Evolutionary conservation across 2,329 filamentous ascomycete species (phyloP).

Genomic region (Fusarium hainanense): DNA sequence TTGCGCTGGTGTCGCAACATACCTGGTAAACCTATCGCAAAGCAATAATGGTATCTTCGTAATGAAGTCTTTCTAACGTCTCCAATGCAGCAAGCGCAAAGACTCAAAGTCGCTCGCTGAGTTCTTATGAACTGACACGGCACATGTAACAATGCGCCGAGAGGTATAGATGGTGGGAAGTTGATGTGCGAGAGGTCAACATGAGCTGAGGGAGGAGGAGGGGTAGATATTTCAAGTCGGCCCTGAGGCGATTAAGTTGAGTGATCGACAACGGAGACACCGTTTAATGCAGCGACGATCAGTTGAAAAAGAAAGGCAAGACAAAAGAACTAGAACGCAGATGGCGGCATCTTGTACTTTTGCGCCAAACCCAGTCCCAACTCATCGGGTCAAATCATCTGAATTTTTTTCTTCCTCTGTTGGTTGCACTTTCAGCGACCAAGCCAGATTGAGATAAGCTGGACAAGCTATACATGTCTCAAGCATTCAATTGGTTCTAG

Average conservation of each 20-base stretch:
- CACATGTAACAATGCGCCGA: conserved; percentile 58
- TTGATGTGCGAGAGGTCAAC: conserved; percentile 33
- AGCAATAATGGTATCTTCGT: neutral
- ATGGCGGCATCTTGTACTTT: conserved; percentile 16
- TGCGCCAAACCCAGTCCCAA: conserved; percentile 10
- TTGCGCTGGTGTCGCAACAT: neutral
- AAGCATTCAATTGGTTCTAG: conserved; percentile 17
- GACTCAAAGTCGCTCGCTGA: conserved; percentile 72
- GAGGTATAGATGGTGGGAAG: conserved; percentile 26
- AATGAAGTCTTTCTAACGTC: conserved; percentile 66
- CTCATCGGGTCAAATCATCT: conserved; percentile 34
- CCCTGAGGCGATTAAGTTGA: conserved; percentile 29
- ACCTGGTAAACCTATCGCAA: conserved; percentile 31
- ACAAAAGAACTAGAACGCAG: neutral
- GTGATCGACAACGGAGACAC: conserved; percentile 26
- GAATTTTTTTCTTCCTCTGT: conserved; percentile 33
- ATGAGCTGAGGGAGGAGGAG: conserved; percentile 26
- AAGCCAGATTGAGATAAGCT: neutral
- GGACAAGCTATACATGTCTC: conserved; percentile 23
- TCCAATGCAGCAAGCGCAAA: conserved; percentile 71
- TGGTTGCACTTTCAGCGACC: neutral
- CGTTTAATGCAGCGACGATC: conserved; percentile 34
- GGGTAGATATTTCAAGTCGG: conserved; percentile 26
- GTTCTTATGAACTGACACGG: conserved; percentile 55
- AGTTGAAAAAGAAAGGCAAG: conserved; percentile 5